Evolutionary conservation across 805 yeast species (phyloP).

Genomic region (Saccharomycopsis malanga): DNA sequence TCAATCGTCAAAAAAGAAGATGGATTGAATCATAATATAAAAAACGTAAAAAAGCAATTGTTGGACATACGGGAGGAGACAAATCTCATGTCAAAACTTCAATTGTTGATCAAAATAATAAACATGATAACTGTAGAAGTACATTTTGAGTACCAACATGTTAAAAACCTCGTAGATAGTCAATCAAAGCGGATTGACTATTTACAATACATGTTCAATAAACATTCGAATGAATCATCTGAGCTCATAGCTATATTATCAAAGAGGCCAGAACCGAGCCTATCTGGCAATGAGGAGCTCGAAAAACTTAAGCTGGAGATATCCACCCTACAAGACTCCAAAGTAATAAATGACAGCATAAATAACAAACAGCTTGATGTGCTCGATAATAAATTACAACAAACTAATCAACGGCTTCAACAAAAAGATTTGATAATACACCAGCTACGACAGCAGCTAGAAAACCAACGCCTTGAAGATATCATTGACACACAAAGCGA

Average conservation of each 20-base stretch:
- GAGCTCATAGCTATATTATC: too few species aligned
- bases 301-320: slow-evolving; percentile 1
- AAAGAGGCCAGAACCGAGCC: too few species aligned
- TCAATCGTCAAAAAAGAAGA: too few species aligned
- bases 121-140: neutral
- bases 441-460: neutral
- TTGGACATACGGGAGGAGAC: neutral
- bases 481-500: neutral
- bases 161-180: neutral
- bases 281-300: slow-evolving; percentile 10
- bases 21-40: too few species aligned
- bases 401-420: neutral
- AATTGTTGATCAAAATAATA: slow-evolving; percentile 2
- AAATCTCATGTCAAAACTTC: slow-evolving; percentile 5
- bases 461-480: neutral
- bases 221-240: slow-evolving; percentile 6
- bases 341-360: neutral
- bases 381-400: slow-evolving; percentile 1
- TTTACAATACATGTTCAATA: slow-evolving; percentile 6
- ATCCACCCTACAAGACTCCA: neutral
- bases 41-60: neutral
- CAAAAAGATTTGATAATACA: slow-evolving; percentile 10
- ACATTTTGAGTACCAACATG: neutral
- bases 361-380: slow-evolving; percentile 2
- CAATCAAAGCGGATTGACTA: slow-evolving; percentile 10